A percentile compares a stretch with the other conserved stretches of the same genome.
Evolutionary conservation across 1,139 yeast genomes (phyloP).

Genomic region (Hanseniaspora uvarum): DNA sequence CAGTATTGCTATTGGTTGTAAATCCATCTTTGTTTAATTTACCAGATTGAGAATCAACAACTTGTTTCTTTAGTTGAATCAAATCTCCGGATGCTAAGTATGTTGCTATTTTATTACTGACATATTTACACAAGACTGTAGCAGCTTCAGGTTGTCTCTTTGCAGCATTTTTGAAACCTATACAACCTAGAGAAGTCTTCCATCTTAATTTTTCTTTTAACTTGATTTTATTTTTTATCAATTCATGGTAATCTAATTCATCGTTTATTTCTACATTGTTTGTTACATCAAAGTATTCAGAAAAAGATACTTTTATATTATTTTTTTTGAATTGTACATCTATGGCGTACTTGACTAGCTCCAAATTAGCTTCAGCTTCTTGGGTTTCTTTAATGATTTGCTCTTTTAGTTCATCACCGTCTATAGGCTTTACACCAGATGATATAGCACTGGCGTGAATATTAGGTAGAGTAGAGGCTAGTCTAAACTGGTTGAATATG

Average conservation of each 20-base stretch:
- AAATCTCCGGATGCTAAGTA: slow-evolving; percentile 12
- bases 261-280: neutral
- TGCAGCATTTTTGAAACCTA: slow-evolving; percentile 14
- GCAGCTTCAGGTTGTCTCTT: slow-evolving; percentile 13
- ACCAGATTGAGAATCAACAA: neutral
- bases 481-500: neutral
- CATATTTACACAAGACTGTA: slow-evolving; percentile 6
- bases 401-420: slow-evolving; percentile 14
- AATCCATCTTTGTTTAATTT: neutral
- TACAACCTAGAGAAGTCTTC: slow-evolving; percentile 6
- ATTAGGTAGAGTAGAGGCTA: slow-evolving; percentile 2
- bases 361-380: slow-evolving; percentile 7
- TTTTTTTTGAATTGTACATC: slow-evolving; percentile 2
- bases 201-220: slow-evolving; percentile 8
- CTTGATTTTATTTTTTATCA: slow-evolving; percentile 7
- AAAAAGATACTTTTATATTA: slow-evolving; percentile 2
- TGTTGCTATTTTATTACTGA: slow-evolving; percentile 8
- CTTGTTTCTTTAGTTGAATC: neutral
- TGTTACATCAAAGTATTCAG: slow-evolving; percentile 7
- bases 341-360: slow-evolving; percentile 10
- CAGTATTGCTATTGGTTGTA: neutral
- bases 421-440: neutral
- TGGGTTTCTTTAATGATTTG: slow-evolving; percentile 8
- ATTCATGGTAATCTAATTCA: slow-evolving; percentile 6
- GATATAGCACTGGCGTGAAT: neutral